These are phyloP conservation scores for Neospora caninum DNA, from an alignment of 169 alveolate genomes.

Conservation along the genomic window DNA sequence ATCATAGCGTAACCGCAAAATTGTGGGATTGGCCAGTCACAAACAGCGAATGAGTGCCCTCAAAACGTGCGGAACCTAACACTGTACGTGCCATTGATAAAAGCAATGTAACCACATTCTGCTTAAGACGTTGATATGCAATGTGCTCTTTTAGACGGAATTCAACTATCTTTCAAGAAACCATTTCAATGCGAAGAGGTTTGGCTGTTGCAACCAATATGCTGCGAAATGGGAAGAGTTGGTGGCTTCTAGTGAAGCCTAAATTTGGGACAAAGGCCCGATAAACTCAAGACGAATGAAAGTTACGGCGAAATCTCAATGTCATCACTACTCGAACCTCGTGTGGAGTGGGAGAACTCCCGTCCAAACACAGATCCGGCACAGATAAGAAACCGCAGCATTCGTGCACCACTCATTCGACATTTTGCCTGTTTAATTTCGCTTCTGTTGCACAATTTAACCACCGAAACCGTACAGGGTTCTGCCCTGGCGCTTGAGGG, in stretches of 20 bases:
- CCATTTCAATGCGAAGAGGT: no score
- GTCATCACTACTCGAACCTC: neutral
- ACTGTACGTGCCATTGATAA: no score
- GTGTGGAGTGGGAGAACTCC: neutral
- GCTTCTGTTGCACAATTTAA: conserved; percentile 73
- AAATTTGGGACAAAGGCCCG: neutral
- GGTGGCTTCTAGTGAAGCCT: conserved; percentile 72
- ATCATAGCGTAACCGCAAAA: no score
- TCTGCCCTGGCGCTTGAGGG: conserved; percentile 99
- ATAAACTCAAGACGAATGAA: neutral
- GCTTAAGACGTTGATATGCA: no score
- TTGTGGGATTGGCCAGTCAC: no score
- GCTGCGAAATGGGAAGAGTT: no score
- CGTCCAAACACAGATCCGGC: neutral
- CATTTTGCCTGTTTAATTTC: neutral
- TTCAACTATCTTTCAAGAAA: no score
- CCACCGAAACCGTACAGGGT: conserved; percentile 99
- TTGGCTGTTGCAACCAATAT: no score
- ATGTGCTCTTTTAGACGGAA: no score
- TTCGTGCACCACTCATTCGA: neutral
- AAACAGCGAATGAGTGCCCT: no score
- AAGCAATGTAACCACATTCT: no score
- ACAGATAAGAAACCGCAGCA: neutral
- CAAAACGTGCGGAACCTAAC: no score
- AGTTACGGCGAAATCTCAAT: neutral